Conservation (phyloP, 1,284 basidiomycete species). For the Inonotus obliquus region DNA sequence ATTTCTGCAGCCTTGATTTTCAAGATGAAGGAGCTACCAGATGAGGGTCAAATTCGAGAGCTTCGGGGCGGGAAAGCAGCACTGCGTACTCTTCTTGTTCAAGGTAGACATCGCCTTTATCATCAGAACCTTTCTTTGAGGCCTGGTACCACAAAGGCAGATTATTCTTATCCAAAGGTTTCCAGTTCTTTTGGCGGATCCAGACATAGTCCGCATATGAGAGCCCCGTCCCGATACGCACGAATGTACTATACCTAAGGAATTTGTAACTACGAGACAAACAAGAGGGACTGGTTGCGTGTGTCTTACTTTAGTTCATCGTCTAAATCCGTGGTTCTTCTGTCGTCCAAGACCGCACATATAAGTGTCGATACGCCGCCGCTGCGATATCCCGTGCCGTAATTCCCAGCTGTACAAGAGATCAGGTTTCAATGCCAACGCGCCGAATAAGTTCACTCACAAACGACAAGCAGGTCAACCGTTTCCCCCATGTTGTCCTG, state of each 20-base stretch:
- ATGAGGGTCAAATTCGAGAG: conserved; percentile 7
- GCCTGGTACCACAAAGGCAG: conserved; percentile 51
- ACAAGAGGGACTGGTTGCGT: conserved; percentile 1
- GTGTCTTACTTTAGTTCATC: conserved; percentile 55
- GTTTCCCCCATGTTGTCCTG: conserved; percentile 88
- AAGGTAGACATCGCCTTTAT: conserved; percentile 78
- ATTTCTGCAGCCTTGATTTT: conserved; percentile 91
- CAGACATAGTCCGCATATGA: conserved; percentile 81
- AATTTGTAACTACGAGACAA: conserved; percentile 3
- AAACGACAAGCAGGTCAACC: conserved; percentile 84
- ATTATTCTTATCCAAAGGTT: conserved; percentile 62
- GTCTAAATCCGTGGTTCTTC: conserved; percentile 44
- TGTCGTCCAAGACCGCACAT: conserved; percentile 73
- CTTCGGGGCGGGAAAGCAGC: background rate
- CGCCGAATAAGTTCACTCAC: conserved; percentile 36
- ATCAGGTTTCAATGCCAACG: conserved; percentile 2
- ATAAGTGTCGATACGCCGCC: conserved; percentile 79
- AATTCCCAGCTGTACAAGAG: conserved; percentile 54
- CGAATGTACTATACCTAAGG: conserved; percentile 70
- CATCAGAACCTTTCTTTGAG: conserved; percentile 56
- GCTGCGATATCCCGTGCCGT: conserved; percentile 65
- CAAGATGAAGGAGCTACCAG: conserved; percentile 73
- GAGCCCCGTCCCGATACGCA: conserved; percentile 83
- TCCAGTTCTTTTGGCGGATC: conserved; percentile 74
- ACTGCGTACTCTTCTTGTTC: conserved; percentile 67